phyloP scores from a whole-genome alignment of 805 yeast genomes.

The Candida silvicultrix region DNA sequence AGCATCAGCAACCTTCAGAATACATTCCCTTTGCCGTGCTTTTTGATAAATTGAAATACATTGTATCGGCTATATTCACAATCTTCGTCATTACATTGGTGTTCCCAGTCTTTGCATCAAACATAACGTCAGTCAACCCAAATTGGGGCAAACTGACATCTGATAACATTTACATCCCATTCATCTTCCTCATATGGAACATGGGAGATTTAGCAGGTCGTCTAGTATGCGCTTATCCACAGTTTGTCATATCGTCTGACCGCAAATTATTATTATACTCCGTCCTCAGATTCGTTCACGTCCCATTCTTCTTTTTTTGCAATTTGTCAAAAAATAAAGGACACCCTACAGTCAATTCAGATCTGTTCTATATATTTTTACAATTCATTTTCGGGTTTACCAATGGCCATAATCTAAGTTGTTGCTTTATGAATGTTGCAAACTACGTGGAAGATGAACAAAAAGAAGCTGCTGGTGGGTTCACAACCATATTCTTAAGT shows the following conservation, averaged over 20 bases:
- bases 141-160: slow-evolving; percentile 21
- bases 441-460: slow-evolving; percentile 55
- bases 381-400: slow-evolving; percentile 82
- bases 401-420: slow-evolving; percentile 79
- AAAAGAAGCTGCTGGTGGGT: slow-evolving; percentile 91
- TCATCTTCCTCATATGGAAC: slow-evolving; percentile 83
- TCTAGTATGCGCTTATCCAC: slow-evolving; percentile 47
- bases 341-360: slow-evolving; percentile 39
- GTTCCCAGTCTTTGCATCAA: slow-evolving; percentile 88
- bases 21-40: slow-evolving; percentile 56
- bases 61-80: slow-evolving; percentile 65
- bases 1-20: slow-evolving; percentile 5
- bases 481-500: slow-evolving; percentile 74
- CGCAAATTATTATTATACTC: slow-evolving; percentile 46
- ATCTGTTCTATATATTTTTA: slow-evolving; percentile 56
- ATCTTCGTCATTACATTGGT: slow-evolving; percentile 69
- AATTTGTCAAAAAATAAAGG: slow-evolving; percentile 31
- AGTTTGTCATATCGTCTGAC: slow-evolving; percentile 37
- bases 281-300: slow-evolving; percentile 44
- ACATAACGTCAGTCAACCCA: slow-evolving; percentile 43
- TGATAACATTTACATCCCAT: slow-evolving; percentile 54
- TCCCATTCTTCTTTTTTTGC: slow-evolving; percentile 71
- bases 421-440: slow-evolving; percentile 74
- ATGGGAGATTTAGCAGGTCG: slow-evolving; percentile 83
- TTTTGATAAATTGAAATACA: slow-evolving; percentile 55